Evolutionary conservation across 1,139 yeast genomes (phyloP), one percentile per base, ranked within the genome.

Genomic region (Wickerhamiella pararugosa): DNA sequence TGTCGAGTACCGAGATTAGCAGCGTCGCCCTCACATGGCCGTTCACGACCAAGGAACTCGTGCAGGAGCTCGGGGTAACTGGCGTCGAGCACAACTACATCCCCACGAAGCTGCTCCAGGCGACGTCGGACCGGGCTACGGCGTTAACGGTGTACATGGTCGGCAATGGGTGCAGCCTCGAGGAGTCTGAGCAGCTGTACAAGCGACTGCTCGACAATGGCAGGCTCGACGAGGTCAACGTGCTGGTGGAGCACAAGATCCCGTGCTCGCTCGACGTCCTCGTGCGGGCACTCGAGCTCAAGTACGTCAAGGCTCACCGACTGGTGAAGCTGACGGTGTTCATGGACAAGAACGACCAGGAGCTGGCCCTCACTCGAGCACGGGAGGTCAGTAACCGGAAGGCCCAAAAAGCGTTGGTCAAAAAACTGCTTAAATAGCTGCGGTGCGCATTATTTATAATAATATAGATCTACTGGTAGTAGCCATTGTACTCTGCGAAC

Each of bases 401-500:
- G 21, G 21, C 21, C 21, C 21, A 15, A 15, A 15, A 15, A 15
- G 21, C 4, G 21, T 15, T 15, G 32, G 7, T 30, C 29, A 6
- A 15, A 21, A 25, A 7, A 6, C 9, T 29, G 39, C 30, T 8
- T 4, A 21, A n/a, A 8, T 11, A 28, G 25, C 30, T 30, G 29
- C 6, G 21, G 21, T 7, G 11, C 9, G 25, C 25, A 11, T 11
- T 8, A 21, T 9, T 11, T 32, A 32, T 21, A 15, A 15, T 15
- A 15, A 3, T 15, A 15, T 15, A 15, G 21, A 15, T 8, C 26
- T 40, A 43, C 30, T 35, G 43, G 31, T 39, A 41, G 31, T 44
- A 45, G 10, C 44, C 47, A 27, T 53, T 46, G 45, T 77, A 79
- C 56, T 87, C 96, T 43, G 81, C 81, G 61, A 90, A 87, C 95